Base-by-base conservation (phyloP, 139 green algal genomes). In the Coelastrella sp. region DNA sequence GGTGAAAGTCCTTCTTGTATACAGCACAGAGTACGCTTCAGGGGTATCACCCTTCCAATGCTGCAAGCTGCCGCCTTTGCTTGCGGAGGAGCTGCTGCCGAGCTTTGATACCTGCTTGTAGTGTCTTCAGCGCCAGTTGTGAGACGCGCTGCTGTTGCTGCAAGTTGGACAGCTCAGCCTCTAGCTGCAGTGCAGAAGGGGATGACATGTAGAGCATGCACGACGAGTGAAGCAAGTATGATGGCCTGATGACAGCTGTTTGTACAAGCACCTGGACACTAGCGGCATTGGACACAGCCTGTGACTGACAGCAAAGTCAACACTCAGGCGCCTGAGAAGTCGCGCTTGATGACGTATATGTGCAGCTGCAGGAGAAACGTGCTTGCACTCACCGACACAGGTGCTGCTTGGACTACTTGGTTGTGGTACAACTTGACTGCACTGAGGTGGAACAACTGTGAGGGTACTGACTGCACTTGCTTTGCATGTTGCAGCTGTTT, bases 131-230 rank as follows among this genome's bases (percentile, higher is more conserved):
- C 53, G 57, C 35, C 5, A 82, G 23, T 45, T 53, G 75, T n/a
- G 75, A 82, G 51, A 82, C 75, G 21, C 35, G 34, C 75, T 69
- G 75, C 75, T 82, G 75, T 35, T 82, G 75, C 53, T 82, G 75
- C 32, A 82, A 13, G 51, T 25, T 53, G 17, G 53, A 25, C 15
- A 82, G 53, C 34, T 82, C 53, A 5, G 75, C 75, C 35, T 82
- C 75, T 17, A 71, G 7, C 75, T 82, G 75, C 75, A 80, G 30
- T 11, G 32, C 25, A 71, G 4, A 38, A n/a, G n/a, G n/a, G n/a
- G n/a, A n/a, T n/a, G n/a, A n/a, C n/a, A n/a, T n/a, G n/a, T n/a
- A n/a, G n/a, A n/a, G n/a, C n/a, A n/a, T n/a, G n/a, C n/a, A n/a
- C n/a, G n/a, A n/a, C n/a, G n/a, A n/a, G n/a, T n/a, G n/a, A n/a